A percentile compares a stretch with the other conserved stretches of the same genome.
These are phyloP conservation scores for Fusarium mundagurra DNA, from an alignment of 2,329 filamentous ascomycete genomes.

Conservation along the genomic window DNA sequence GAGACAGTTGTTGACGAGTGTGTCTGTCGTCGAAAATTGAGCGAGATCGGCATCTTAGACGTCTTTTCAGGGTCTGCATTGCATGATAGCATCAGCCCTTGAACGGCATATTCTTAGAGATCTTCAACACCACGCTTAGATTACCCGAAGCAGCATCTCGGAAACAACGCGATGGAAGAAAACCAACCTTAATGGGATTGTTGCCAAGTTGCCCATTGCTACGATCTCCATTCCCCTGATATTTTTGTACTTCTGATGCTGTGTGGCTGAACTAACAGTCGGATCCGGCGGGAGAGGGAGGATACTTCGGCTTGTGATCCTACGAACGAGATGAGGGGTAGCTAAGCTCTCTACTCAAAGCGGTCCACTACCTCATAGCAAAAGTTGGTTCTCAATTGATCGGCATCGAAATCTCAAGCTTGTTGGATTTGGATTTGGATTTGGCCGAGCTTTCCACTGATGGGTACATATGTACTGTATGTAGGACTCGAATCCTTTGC, in stretches of 20 bases:
- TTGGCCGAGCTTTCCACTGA: conserved; percentile 4
- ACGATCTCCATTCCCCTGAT: neutral
- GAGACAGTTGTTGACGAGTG: conserved; percentile 4
- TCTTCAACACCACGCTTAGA: neutral
- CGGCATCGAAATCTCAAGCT: conserved; percentile 9
- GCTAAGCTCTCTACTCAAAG: conserved; percentile 24
- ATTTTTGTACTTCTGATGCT: neutral
- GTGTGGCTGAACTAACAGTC: conserved; percentile 26
- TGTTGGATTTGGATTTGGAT: neutral
- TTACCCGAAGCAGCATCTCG: neutral
- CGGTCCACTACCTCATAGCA: neutral
- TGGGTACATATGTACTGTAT: neutral
- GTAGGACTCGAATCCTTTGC: neutral
- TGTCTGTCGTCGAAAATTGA: neutral
- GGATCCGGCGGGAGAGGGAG: conserved; percentile 21
- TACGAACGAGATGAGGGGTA: conserved; percentile 21
- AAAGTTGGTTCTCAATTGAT: neutral
- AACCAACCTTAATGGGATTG: neutral
- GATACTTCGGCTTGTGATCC: neutral
- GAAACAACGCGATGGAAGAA: neutral
- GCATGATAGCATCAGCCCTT: conserved; percentile 7
- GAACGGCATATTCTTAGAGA: conserved; percentile 6
- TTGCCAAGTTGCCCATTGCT: conserved; percentile 10
- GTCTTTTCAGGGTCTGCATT: conserved; percentile 10
- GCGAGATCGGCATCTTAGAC: conserved; percentile 10